phyloP scores from a whole-genome alignment of 2,329 filamentous ascomycete species.

The Ophiostoma quercus region DNA sequence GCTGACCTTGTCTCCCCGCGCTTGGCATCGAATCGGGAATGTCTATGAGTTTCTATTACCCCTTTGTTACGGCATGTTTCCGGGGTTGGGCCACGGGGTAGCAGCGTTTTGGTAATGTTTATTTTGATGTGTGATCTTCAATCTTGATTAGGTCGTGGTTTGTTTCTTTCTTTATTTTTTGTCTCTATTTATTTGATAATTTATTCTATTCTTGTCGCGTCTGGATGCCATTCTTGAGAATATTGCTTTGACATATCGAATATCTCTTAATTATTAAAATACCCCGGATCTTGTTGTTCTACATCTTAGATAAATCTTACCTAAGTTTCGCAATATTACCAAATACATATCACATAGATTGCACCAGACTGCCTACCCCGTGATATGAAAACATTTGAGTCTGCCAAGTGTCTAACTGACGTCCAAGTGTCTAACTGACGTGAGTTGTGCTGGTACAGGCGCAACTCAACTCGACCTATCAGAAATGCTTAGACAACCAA shows the following conservation, averaged over 20 bases:
- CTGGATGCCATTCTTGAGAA: neutral
- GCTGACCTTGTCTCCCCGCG: conserved; percentile 28
- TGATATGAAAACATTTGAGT: neutral
- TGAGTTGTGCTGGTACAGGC: neutral
- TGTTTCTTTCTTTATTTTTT: neutral
- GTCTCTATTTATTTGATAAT: neutral
- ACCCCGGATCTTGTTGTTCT: neutral
- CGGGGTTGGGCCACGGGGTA: conserved; percentile 16
- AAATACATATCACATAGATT: neutral
- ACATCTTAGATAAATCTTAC: neutral
- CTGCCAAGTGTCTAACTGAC: neutral
- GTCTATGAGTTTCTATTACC: conserved; percentile 32
- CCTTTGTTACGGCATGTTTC: conserved; percentile 29
- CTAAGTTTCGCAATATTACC: neutral
- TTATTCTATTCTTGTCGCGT: neutral
- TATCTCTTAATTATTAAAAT: neutral
- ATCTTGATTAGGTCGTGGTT: neutral
- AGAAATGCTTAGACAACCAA: neutral
- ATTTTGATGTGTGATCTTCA: neutral
- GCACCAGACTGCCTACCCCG: neutral
- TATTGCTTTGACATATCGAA: neutral
- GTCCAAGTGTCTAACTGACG: neutral
- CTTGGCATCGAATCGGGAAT: conserved; percentile 24
- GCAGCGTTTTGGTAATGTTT: neutral
- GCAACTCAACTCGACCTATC: neutral